Base-by-base conservation (phyloP, 2,329 filamentous ascomycete genomes). In the Alternaria panax region DNA sequence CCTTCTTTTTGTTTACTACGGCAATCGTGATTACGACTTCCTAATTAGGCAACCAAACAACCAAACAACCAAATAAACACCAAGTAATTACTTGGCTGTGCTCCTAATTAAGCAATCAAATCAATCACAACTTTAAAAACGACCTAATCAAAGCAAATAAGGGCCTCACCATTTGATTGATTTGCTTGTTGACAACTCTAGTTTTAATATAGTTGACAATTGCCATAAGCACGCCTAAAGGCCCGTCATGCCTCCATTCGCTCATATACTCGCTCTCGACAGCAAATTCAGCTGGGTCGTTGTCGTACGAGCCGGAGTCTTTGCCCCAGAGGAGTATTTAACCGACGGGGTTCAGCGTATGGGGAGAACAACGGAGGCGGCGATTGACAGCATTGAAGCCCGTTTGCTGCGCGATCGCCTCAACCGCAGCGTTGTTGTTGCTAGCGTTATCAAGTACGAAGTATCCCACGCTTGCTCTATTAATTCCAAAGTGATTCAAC, bases 311-410 rank as follows among this genome's bases (percentile, higher is more conserved):
- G 14, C n/a, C 16, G 2, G 7, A n/a, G 7, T 34, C 14, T 9
- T 11, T 34, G 14, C 28, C 5, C 34, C 28, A 50, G 11, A 54
- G 22, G 2, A 54, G 7, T 28, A n/a, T 5, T 36, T 59, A 20
- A 8, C 51, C 42, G 11, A 54, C 45, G 14, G 54, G 43, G 25
- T 59, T 59, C 14, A 59, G 32, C 3, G 28, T 59, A 28, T 59
- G 16, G 36, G 57, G 38, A 12, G 16, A 27, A 28, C 36, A 46
- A 51, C 57, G 45, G n/a, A 51, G 27, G 43, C 57, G 28, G 20
- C 24, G 36, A 7, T 51, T 0, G 14, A 6, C 32, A 7, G 6
- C 0, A 9, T 34, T 48, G 11, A 54, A 54, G 27, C 27, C 42
- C 12, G 34, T 50, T 11, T 55, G 18, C 32, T 42, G 24, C 43